Percentiles rank a stretch among this genome's conserved stretches.
Evolutionary conservation across 148 eudicot species (phyloP).

Genomic region (Polygonum aviculare): DNA sequence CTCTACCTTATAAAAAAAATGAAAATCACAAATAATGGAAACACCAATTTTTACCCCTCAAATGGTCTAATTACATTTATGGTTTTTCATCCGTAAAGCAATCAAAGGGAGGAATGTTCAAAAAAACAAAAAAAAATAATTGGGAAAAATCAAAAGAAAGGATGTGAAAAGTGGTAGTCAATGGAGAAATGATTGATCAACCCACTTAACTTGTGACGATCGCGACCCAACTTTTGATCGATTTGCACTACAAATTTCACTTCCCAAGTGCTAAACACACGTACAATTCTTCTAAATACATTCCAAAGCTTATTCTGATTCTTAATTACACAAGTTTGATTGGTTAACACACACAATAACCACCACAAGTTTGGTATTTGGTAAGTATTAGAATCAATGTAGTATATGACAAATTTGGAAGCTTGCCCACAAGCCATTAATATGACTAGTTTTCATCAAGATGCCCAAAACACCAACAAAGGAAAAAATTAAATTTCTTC

Average conservation of each 20-base stretch:
- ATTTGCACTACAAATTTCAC: no score
- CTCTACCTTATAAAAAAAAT: no score
- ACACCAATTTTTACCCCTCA: no score
- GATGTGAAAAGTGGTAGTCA: background rate
- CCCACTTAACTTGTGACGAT: background rate
- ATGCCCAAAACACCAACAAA: background rate
- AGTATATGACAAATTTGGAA: background rate
- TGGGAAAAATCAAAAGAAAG: background rate
- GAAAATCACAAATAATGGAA: no score
- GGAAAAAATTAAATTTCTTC: background rate
- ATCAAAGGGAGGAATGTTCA: no score
- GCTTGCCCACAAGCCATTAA: background rate
- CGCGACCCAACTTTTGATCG: no score
- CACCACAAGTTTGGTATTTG: background rate
- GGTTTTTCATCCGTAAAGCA: no score
- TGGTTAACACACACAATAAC: background rate
- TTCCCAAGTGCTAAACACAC: no score
- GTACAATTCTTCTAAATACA: no score
- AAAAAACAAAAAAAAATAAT: no score
- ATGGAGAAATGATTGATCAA: background rate
- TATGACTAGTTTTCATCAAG: background rate
- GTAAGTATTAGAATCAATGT: background rate
- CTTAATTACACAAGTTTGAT: background rate
- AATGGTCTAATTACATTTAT: no score
- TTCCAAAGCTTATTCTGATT: background rate